These are phyloP conservation scores for Phalaenopsis equestris DNA, from an alignment of 106 monocot species.

Conservation along the genomic window DNA sequence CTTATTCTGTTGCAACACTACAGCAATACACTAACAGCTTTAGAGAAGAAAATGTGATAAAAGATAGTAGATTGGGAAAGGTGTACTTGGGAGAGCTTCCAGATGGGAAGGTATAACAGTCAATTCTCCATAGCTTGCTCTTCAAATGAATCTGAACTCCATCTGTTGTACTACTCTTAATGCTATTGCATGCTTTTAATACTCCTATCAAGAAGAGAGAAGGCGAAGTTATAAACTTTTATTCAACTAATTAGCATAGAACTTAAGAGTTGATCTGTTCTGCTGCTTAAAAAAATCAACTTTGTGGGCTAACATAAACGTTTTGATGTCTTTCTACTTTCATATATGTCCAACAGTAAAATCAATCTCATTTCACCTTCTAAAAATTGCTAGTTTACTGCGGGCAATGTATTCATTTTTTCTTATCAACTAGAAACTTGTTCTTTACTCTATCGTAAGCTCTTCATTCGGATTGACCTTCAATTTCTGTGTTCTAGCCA, in stretches of 20 bases:
- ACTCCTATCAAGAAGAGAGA: neutral
- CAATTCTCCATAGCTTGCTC: neutral
- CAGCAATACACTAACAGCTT: slow-evolving; percentile 97
- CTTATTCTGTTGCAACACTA: slow-evolving; percentile 79
- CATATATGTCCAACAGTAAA: neutral
- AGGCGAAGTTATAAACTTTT: neutral
- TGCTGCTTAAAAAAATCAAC: neutral
- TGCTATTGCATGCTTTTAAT: neutral
- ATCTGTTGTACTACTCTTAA: neutral
- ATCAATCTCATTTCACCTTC: neutral
- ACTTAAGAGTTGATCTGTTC: neutral
- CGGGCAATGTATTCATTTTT: slow-evolving; percentile 1
- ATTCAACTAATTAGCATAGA: neutral
- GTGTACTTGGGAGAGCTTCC: slow-evolving; percentile 68
- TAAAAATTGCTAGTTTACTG: neutral
- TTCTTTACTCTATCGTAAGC: neutral
- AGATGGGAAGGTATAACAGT: slow-evolving; percentile 64
- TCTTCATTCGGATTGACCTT: neutral
- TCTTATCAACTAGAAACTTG: neutral
- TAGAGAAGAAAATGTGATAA: slow-evolving; percentile 71
- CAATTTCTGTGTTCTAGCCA: slow-evolving; percentile 32
- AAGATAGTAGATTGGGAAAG: slow-evolving; percentile 68
- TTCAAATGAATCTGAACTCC: neutral
- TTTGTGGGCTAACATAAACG: neutral
- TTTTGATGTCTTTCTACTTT: neutral